Conservation (phyloP, 2,329 filamentous ascomycete genomes). For the Stemphylium beticola region DNA sequence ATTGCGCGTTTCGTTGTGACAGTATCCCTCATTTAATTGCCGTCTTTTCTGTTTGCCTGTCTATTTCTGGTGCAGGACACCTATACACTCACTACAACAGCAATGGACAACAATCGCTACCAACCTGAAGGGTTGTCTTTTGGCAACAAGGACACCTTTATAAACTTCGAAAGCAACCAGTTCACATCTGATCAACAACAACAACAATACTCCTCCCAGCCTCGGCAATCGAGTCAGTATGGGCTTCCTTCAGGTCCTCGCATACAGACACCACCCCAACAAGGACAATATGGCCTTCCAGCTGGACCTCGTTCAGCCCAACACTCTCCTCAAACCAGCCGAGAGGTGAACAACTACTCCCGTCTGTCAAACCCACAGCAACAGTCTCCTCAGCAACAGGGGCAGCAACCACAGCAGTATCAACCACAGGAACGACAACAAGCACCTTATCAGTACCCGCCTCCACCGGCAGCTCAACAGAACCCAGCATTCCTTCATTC, state of each 20-base stretch:
- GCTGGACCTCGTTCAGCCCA: conserved; percentile 8
- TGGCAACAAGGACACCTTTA: conserved; percentile 31
- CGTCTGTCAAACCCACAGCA: conserved; percentile 13
- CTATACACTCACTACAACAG: conserved; percentile 25
- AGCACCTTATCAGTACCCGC: conserved; percentile 13
- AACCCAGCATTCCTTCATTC: conserved; percentile 19
- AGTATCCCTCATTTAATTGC: conserved; percentile 19
- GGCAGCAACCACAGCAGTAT: conserved; percentile 13
- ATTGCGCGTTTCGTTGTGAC: conserved; percentile 20
- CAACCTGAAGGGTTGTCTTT: conserved; percentile 36
- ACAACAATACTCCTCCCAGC: conserved; percentile 18
- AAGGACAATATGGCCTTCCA: conserved; percentile 22
- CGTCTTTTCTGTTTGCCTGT: conserved; percentile 24
- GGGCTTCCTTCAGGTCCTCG: conserved; percentile 22
- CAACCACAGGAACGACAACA: conserved; percentile 10
- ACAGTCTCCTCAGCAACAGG: conserved; percentile 8
- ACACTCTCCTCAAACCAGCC: conserved; percentile 12
- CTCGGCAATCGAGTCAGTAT: conserved; percentile 8
- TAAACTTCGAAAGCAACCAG: conserved; percentile 26
- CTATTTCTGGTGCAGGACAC: conserved; percentile 41
- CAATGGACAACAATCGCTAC: conserved; percentile 42
- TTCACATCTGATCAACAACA: conserved; percentile 19
- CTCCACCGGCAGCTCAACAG: conserved; percentile 12
- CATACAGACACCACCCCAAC: conserved; percentile 20
- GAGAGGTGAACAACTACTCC: conserved; percentile 14